Evolutionary conservation across 768 basidiomycete species (phyloP), one percentile per base, ranked within the genome.

Genomic region (Tulasnella sp.): DNA sequence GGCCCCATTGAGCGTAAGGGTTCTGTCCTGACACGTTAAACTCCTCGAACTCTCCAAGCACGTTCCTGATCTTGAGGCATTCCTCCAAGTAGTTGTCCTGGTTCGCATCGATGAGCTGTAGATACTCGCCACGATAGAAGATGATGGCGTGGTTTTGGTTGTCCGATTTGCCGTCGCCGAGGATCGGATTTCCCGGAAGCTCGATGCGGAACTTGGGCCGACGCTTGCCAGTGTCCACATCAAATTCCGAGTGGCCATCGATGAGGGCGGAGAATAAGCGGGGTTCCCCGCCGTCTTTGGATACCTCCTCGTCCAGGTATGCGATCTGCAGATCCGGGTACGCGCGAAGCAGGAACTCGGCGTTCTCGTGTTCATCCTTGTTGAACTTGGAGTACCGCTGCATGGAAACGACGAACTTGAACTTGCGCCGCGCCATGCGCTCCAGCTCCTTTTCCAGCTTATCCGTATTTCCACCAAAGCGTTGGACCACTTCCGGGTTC

Each of bases 21-120:
- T 83, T 92, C 73, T 92, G 87, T 61, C 75, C 82, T 22, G 91
- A 86, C 4, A 88, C 79, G 25, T 78, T 70, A 68, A 88, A 94
- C 73, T 98, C 92, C 69, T 98, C 96, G 66, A 99, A 99, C 71
- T 99, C 96, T 59, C 84, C 88, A 34, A 99, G 84, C n/a, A 99
- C 75, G 70, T 98, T 99, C 46, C 96, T 83, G 69, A 99, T 98
- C 80, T 99, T 99, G 68, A 99, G 80, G 75, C 94, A 98, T 70
- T 99, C 96, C 72, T 99, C 96, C 62, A 99, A 83, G 68, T 99
- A 99, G 73, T 99, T 97, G 74, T 99, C 96, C 75, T 99, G 94
- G 70, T 99, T 99, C 71, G 96, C 96, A 65, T 99, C 96, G 70
- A 99, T 97, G 63, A 99, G 89, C 74, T 99, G 96, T 3, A 99